These are phyloP conservation scores for Rhynchospora breviuscula DNA, from an alignment of 176 grass and related monocot species.

Conservation along the genomic window DNA sequence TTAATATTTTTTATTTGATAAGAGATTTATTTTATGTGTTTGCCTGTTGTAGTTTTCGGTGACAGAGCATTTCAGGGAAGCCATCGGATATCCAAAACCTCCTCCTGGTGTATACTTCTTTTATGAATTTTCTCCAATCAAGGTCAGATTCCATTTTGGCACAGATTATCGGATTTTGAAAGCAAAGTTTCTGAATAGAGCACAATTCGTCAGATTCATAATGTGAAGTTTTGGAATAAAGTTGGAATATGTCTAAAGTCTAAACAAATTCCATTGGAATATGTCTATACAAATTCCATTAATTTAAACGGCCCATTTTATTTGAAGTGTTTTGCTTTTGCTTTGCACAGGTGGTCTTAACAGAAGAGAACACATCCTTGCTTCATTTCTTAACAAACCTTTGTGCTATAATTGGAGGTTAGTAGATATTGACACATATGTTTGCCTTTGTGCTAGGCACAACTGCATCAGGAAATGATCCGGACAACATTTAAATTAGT, in stretches of 20 bases:
- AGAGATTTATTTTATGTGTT: slow-evolving; percentile 26
- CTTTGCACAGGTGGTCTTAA: slow-evolving; percentile 75
- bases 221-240: background rate
- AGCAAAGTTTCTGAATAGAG: background rate
- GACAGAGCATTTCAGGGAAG: slow-evolving; percentile 95
- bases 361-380: slow-evolving; percentile 85
- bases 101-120: slow-evolving; percentile 85
- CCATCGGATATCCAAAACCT: slow-evolving; percentile 81
- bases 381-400: slow-evolving; percentile 95
- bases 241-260: background rate
- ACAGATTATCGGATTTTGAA: background rate
- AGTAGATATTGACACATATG: background rate
- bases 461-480: background rate
- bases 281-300: background rate
- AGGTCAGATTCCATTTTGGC: slow-evolving; percentile 39
- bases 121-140: slow-evolving; percentile 97
- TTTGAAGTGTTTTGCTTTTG: background rate
- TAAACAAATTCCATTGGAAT: no score
- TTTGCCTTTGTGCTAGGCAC: no score
- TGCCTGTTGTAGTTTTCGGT: slow-evolving; percentile 81
- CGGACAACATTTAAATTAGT: no score
- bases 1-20: slow-evolving; percentile 13
- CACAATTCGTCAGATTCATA: background rate
- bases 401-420: slow-evolving; percentile 94
- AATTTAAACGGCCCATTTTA: background rate